Evolutionary conservation across 2,329 filamentous ascomycete genomes (phyloP).

Genomic region (Diplocarpon mali): DNA sequence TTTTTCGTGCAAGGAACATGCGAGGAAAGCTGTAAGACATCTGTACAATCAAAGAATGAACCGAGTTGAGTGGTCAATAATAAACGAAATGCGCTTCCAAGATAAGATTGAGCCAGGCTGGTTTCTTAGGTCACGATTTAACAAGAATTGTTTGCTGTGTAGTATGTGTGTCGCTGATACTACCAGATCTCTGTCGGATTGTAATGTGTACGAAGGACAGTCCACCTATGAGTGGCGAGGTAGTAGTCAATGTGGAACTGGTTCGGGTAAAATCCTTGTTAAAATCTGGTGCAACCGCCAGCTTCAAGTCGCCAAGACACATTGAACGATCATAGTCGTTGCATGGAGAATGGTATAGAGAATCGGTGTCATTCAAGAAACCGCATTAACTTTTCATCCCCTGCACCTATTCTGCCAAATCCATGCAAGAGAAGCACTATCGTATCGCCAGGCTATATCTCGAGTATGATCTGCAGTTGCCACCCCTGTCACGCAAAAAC

Average conservation of each 20-base stretch:
- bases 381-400: constrained; percentile 20
- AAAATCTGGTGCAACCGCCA: too few species aligned
- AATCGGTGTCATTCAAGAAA: constrained; percentile 17
- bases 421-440: constrained; percentile 7
- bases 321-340: background rate
- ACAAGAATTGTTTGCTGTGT: too few species aligned
- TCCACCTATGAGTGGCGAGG: too few species aligned
- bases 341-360: constrained; percentile 5
- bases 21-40: background rate
- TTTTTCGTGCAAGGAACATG: too few species aligned
- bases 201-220: too few species aligned
- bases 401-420: constrained; percentile 7
- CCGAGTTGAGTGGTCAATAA: too few species aligned
- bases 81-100: too few species aligned
- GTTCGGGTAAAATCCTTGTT: too few species aligned
- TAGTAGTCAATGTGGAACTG: too few species aligned
- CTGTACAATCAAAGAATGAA: background rate
- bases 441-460: constrained; percentile 3
- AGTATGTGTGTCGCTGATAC: too few species aligned
- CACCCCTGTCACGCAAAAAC: background rate
- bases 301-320: background rate
- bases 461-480: constrained; percentile 5
- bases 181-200: too few species aligned
- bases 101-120: background rate
- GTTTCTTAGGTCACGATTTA: background rate